These are phyloP conservation scores for Aspergillus candidus DNA, from an alignment of 2,329 filamentous ascomycete species.

Conservation along the genomic window DNA sequence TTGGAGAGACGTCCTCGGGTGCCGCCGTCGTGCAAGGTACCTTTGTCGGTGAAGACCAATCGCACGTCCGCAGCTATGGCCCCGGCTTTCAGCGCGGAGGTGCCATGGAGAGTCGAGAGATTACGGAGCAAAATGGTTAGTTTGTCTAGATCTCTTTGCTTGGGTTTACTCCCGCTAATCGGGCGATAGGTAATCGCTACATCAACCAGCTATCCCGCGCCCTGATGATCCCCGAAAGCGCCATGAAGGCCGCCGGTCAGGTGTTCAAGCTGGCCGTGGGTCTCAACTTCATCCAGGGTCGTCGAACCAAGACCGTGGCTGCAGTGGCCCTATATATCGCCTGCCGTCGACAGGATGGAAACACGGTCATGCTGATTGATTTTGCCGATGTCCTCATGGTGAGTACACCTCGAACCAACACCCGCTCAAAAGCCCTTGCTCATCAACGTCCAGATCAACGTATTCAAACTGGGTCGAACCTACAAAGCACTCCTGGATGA, in stretches of 20 bases:
- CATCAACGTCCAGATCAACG: conserved; percentile 58
- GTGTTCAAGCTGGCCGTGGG: conserved; percentile 71
- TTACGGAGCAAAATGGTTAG: conserved; percentile 40
- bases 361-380: conserved; percentile 90
- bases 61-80: conserved; percentile 60
- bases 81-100: conserved; percentile 43
- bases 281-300: conserved; percentile 77
- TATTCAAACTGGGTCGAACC: conserved; percentile 83
- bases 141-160: neutral
- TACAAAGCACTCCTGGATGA: conserved; percentile 75
- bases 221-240: conserved; percentile 49
- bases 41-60: conserved; percentile 79
- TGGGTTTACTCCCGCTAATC: neutral
- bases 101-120: conserved; percentile 45
- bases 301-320: conserved; percentile 75
- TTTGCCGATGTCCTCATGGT: conserved; percentile 73
- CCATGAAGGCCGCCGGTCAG: conserved; percentile 61
- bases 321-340: conserved; percentile 89
- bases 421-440: conserved; percentile 19
- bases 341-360: conserved; percentile 70
- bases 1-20: conserved; percentile 79
- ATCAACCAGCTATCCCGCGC: conserved; percentile 38
- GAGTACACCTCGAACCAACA: conserved; percentile 6
- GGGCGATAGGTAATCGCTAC: conserved; percentile 33
- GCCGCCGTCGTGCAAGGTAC: conserved; percentile 87